Evolutionary conservation across 176 grass and related monocot genomes (phyloP), one percentile per base, ranked within the genome.

Genomic region (Dactylis glomerata): DNA sequence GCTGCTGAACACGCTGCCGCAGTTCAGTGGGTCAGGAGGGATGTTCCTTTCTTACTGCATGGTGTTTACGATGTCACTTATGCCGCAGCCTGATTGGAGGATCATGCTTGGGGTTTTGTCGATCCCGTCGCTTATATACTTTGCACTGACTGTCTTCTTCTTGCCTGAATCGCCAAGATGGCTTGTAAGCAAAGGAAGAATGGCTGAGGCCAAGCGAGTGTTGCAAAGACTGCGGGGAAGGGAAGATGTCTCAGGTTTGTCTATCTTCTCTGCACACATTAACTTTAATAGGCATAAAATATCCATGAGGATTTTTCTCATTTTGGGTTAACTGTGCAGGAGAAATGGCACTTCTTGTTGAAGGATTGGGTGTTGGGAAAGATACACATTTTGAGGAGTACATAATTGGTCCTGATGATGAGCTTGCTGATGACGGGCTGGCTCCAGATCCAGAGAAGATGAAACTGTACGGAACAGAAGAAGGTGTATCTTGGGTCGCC

Each of bases 41-140:
- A 99, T 99, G 97, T 99, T 96, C 68, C 66, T 99, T 42, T 99
- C 97, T 40, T 99, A 99, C n/a, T 99, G 97, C 77, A 96, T 99
- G 93, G 93, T 94, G 23, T 96, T 99, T 88, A 79, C 75, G 2
- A 93, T 99, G 92, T 99, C 97, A 31, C 69, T 99, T 34, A 91
- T 88, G 89, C 83, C 86, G 1, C 88, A 83, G 14, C 92, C 92
- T 44, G 86, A 94, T 16, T 99, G 97, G 97, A 96, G 97, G 86
- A 42, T 95, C 67, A 99, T 99, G 97, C 92, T 99, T 30, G 97
- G 97, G 32, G 91, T 96, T 91, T 85, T 99, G 56, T 92, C 87
- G 1, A 96, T 99, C 46, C 97, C 97, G 51, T 96, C 97, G 0
- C 75, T 99, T 26, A 1, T 99, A 74, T 99, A 91, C 79, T 84